Conservation (phyloP, 73 alveolate genomes). For the Halteria grandinella region DNA sequence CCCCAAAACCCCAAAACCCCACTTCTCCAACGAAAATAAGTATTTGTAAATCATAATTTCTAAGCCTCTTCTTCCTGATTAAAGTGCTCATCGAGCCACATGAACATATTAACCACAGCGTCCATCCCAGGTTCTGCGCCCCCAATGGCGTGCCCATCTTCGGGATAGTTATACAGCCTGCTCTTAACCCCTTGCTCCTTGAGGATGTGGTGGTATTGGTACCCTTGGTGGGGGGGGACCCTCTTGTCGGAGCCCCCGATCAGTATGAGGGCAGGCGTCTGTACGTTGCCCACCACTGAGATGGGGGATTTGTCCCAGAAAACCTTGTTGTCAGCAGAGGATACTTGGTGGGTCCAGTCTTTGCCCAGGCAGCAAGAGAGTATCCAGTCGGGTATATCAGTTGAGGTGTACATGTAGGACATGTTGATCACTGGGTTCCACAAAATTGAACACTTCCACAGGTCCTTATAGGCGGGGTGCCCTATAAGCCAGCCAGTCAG, state of each 20-base stretch:
- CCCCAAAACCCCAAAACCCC: too few relatives aligned
- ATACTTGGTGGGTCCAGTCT: not conserved
- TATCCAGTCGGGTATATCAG: slow-evolving; percentile 57
- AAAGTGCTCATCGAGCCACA: slow-evolving; percentile 50
- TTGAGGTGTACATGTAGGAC: slow-evolving; percentile 17
- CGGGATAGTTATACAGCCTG: slow-evolving; percentile 58
- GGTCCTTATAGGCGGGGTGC: slow-evolving; percentile 44
- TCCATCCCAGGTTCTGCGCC: slow-evolving; percentile 49
- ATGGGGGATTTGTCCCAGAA: slow-evolving; percentile 60
- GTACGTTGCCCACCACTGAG: slow-evolving; percentile 26
- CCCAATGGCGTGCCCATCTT: slow-evolving; percentile 60
- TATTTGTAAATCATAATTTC: too few relatives aligned
- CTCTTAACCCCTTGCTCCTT: slow-evolving; percentile 52
- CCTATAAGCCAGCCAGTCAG: slow-evolving; percentile 54
- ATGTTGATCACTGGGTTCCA: slow-evolving; percentile 64
- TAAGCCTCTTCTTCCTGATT: not conserved
- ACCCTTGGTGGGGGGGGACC: slow-evolving; percentile 52
- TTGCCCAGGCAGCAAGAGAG: slow-evolving; percentile 17
- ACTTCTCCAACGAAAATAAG: too few relatives aligned
- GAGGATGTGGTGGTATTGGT: slow-evolving; percentile 40
- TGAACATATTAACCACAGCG: slow-evolving; percentile 13
- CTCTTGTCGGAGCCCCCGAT: slow-evolving; percentile 62
- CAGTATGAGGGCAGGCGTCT: slow-evolving; percentile 54
- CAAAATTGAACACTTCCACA: slow-evolving; percentile 49
- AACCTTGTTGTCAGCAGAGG: not conserved